These are phyloP conservation scores for Aureobasidium musti DNA, from an alignment of 2,329 filamentous ascomycete genomes.

Conservation along the genomic window DNA sequence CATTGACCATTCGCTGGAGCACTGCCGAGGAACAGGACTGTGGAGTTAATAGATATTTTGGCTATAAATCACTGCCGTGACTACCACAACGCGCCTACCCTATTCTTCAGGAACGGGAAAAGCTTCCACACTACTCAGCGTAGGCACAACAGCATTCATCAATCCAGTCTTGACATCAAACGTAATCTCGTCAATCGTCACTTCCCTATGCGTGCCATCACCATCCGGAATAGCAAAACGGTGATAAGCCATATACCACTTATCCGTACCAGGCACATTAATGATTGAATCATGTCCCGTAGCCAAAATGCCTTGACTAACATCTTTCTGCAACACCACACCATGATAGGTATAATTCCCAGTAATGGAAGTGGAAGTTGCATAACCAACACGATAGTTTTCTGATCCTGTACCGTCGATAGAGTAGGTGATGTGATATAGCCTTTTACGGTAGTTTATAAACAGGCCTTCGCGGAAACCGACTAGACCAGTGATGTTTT, in stretches of 20 bases:
- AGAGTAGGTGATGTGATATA: conserved; percentile 54
- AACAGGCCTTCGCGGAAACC: conserved; percentile 51
- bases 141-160: conserved; percentile 45
- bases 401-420: conserved; percentile 52
- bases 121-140: conserved; percentile 38
- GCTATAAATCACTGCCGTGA: too few relatives aligned
- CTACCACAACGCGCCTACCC: not conserved
- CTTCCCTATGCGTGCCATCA: conserved; percentile 49
- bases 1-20: too few relatives aligned
- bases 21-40: too few relatives aligned
- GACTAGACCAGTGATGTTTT: conserved; percentile 43
- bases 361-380: conserved; percentile 43
- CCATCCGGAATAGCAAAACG: conserved; percentile 52
- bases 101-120: conserved; percentile 2
- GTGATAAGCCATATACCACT: conserved; percentile 56
- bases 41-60: too few relatives aligned
- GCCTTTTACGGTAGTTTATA: conserved; percentile 49
- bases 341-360: conserved; percentile 53
- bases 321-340: conserved; percentile 50
- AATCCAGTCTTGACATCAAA: conserved; percentile 45
- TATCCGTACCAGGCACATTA: conserved; percentile 51
- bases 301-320: conserved; percentile 47
- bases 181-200: conserved; percentile 47
- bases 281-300: conserved; percentile 53
- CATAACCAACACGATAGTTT: conserved; percentile 53